These are phyloP conservation scores for Psilocybe sp. DNA, from an alignment of 768 basidiomycete genomes.

Conservation along the genomic window DNA sequence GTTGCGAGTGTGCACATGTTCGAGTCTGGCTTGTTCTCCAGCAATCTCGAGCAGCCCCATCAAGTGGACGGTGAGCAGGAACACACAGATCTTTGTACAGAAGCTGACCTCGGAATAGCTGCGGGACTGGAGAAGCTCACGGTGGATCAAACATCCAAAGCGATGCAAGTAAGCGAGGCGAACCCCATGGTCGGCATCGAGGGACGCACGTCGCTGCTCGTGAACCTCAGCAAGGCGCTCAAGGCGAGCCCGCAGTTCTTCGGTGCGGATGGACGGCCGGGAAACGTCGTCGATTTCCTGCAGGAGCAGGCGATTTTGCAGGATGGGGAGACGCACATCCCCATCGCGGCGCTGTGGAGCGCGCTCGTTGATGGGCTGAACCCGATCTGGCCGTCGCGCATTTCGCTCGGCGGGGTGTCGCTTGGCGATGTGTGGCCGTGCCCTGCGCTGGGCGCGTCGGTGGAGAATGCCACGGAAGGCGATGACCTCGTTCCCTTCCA, in stretches of 20 bases:
- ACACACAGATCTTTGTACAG: neutral
- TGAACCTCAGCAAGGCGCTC: slow-evolving; percentile 72
- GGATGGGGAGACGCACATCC: slow-evolving; percentile 46
- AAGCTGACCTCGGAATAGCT: slow-evolving; percentile 39
- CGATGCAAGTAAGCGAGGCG: slow-evolving; percentile 72
- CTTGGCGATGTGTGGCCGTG: slow-evolving; percentile 97
- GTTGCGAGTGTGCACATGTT: slow-evolving; percentile 95
- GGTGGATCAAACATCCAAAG: slow-evolving; percentile 50
- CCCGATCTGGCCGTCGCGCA: slow-evolving; percentile 87
- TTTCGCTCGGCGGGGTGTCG: slow-evolving; percentile 59
- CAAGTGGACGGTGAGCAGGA: slow-evolving; percentile 74
- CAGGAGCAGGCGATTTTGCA: slow-evolving; percentile 48
- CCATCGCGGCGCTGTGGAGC: slow-evolving; percentile 77
- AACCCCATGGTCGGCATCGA: slow-evolving; percentile 93
- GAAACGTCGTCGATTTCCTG: slow-evolving; percentile 79
- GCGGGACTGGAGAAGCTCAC: slow-evolving; percentile 67
- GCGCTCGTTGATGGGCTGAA: slow-evolving; percentile 79
- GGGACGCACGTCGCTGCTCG: slow-evolving; percentile 77
- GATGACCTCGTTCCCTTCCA: slow-evolving; percentile 90
- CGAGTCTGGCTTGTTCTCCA: slow-evolving; percentile 75
- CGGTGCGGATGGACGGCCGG: slow-evolving; percentile 71
- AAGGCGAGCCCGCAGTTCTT: slow-evolving; percentile 65
- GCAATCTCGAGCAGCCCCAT: slow-evolving; percentile 54
- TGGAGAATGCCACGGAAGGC: slow-evolving; percentile 37
- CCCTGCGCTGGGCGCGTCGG: slow-evolving; percentile 32